These are phyloP conservation scores for Iris pallida DNA, from an alignment of 116 monocot species.

Conservation along the genomic window DNA sequence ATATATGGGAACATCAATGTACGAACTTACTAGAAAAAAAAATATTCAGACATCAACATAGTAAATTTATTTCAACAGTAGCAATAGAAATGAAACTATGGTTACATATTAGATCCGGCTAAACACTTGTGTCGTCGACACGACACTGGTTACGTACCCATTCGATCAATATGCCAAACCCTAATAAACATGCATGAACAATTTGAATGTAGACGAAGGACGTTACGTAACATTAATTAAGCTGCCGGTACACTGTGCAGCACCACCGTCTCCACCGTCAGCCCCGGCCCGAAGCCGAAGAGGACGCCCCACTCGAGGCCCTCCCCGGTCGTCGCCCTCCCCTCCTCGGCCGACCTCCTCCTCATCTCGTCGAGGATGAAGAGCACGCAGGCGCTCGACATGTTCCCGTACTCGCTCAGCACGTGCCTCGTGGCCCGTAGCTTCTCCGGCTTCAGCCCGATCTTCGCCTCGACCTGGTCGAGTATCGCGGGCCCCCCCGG, in stretches of 20 bases:
- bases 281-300: conserved; percentile 8
- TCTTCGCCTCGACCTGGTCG: not conserved
- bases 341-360: not conserved
- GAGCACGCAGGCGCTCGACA: conserved; percentile 9
- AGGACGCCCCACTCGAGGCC: conserved; percentile 7
- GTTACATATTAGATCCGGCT: too few relatives aligned
- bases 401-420: conserved; percentile 5
- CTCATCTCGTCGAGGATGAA: conserved; percentile 13
- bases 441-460: conserved; percentile 9
- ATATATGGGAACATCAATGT: too few relatives aligned
- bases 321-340: conserved; percentile 5
- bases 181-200: too few relatives aligned
- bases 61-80: too few relatives aligned
- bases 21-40: too few relatives aligned
- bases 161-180: too few relatives aligned
- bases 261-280: conserved; percentile 14
- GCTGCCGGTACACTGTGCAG: not conserved
- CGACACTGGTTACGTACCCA: too few relatives aligned
- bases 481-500: conserved; percentile 1
- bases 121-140: too few relatives aligned
- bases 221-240: too few relatives aligned
- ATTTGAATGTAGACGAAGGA: too few relatives aligned
- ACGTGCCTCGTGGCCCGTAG: not conserved
- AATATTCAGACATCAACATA: too few relatives aligned
- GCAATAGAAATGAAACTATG: too few relatives aligned